Evolutionary conservation across 2,329 filamentous ascomycete species (phyloP).

Genomic region (Xylogone sp.): DNA sequence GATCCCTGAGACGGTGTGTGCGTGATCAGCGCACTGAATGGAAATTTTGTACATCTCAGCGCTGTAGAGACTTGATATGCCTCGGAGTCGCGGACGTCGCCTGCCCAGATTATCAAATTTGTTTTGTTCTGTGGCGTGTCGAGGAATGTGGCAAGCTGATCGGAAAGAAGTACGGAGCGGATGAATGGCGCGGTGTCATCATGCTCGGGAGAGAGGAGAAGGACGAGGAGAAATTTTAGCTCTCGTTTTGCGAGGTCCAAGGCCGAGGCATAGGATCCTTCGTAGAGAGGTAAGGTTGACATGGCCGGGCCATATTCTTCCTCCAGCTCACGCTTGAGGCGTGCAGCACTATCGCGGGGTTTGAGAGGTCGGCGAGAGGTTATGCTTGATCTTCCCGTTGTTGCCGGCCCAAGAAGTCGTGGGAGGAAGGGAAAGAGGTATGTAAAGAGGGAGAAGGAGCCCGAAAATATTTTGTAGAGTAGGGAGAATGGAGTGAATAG

Average conservation of each 20-base stretch:
- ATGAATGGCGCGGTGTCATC: constrained; percentile 85
- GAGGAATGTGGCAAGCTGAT: constrained; percentile 70
- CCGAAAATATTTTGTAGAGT: constrained; percentile 67
- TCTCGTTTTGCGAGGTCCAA: constrained; percentile 88
- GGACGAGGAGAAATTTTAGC: constrained; percentile 83
- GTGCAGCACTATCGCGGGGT: constrained; percentile 80
- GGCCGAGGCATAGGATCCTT: constrained; percentile 87
- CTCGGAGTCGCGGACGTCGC: constrained; percentile 88
- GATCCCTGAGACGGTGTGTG: constrained; percentile 81
- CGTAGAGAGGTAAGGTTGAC: constrained; percentile 67
- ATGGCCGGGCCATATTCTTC: constrained; percentile 76
- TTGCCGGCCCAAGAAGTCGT: constrained; percentile 52
- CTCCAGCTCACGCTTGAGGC: constrained; percentile 90
- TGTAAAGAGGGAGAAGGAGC: constrained; percentile 67
- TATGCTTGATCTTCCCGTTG: constrained; percentile 51
- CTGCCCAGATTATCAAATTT: constrained; percentile 86
- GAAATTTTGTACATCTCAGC: constrained; percentile 86
- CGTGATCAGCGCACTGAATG: constrained; percentile 81
- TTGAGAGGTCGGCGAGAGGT: constrained; percentile 70
- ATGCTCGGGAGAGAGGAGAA: constrained; percentile 88
- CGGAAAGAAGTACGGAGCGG: constrained; percentile 73
- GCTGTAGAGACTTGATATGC: constrained; percentile 90
- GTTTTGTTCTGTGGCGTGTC: constrained; percentile 60
- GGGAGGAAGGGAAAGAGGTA: constrained; percentile 81
- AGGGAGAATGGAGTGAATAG: constrained; percentile 79